Base-by-base conservation (phyloP, 768 basidiomycete species). In the Tephrocybe rancida region DNA sequence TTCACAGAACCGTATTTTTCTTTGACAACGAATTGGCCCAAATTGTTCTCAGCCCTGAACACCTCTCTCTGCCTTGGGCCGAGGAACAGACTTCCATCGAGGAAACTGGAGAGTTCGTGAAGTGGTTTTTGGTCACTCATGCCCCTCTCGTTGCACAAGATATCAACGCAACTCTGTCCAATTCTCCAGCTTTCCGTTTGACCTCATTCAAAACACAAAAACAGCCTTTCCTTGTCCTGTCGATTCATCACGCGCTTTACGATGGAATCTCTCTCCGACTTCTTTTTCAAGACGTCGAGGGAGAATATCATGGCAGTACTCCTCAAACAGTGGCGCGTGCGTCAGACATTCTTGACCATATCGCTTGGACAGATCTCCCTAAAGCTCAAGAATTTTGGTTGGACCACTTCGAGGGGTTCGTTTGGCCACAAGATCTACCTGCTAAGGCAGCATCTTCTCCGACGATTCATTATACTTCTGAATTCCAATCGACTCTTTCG, bases 231-330 rank as follows among this genome's bases (percentile, higher is more conserved):
- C 48, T 70, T 22, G 65, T 58, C 7, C 46, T 70, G 29, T 72
- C 71, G 13, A 67, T 72, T 19, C 71, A 72, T 41, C 71, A 72
- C 44, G 64, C 70, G 1, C 50, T 71, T n/a, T 72, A 69, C 32
- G 71, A 72, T 51, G 71, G 70, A 18, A 64, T 64, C 7, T 69
- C 68, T 11, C 66, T 72, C 38, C 70, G 68, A 2, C 50, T 60
- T 14, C 44, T 72, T 7, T 57, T 71, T 35, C 44, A 55, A 19
- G 65, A 69, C 42, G 61, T 70, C 14, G 67, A 70, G 39, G 54
- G 57, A 16, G 62, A 58, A 26, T 70, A 70, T 43, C 24, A 39
- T 11, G 63, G 59, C 1, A 22, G 44, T 21, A 9, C 48, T 37
- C 47, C 41, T 22, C 25, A 25, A 3, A 48, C 42, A 5, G 24